Percentiles rank a stretch among this genome's conserved stretches.
Evolutionary conservation across 176 grass and related monocot species (phyloP).

Genomic region (Chloris gayana): DNA sequence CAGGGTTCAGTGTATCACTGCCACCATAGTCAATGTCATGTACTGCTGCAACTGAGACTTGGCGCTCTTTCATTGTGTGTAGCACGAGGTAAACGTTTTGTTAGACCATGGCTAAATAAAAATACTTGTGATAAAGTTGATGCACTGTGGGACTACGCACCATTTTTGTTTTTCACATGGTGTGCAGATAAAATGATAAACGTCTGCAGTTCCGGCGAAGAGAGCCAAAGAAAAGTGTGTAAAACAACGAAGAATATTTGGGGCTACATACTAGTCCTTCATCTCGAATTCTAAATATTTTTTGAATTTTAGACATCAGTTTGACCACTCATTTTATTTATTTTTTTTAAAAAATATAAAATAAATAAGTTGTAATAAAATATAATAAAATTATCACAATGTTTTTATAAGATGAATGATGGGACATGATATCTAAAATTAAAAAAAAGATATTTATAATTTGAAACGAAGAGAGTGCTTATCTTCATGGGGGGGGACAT

Average conservation of each 20-base stretch:
- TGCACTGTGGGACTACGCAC: background rate
- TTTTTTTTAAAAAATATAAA: no score
- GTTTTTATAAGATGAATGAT: no score
- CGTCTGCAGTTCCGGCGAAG: background rate
- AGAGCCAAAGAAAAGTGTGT: background rate
- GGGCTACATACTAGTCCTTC: background rate
- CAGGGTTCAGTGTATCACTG: background rate
- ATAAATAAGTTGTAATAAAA: no score
- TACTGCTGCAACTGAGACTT: background rate
- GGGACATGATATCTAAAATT: no score
- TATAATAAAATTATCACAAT: no score
- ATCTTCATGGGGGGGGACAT: no score
- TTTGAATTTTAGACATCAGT: no score
- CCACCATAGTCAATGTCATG: background rate
- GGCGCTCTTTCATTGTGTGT: background rate
- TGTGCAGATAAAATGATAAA: background rate
- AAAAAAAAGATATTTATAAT: no score
- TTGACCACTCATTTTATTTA: no score
- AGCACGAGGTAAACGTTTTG: constrained; percentile 25
- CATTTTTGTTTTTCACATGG: background rate
- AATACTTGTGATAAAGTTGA: background rate
- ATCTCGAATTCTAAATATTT: no score
- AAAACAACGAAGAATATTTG: background rate
- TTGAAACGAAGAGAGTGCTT: no score
- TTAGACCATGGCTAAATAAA: background rate